Percentiles rank a stretch among this genome's conserved stretches.
These are phyloP conservation scores for Wallacemonas rigidus DNA, from an alignment of 208 protist species.

Conservation along the genomic window DNA sequence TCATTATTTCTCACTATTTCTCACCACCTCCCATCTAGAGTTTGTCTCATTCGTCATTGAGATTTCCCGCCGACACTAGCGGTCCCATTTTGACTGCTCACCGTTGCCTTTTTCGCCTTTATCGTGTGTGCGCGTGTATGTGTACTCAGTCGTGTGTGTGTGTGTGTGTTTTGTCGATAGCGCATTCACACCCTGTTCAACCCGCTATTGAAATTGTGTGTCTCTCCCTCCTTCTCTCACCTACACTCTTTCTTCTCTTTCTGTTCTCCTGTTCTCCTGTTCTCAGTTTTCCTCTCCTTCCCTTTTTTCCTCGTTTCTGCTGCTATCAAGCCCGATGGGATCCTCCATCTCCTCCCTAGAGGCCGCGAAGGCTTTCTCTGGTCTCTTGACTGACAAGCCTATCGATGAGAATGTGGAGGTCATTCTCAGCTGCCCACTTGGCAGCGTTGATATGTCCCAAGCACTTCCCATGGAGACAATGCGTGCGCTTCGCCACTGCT, in stretches of 20 bases:
- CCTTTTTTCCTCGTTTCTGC: background rate
- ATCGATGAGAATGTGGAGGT: constrained; percentile 30
- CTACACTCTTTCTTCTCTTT: too few species aligned
- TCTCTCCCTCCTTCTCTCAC: too few species aligned
- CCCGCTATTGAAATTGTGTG: constrained; percentile 2
- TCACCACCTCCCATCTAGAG: too few species aligned
- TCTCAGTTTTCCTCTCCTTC: background rate
- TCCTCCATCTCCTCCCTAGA: constrained; percentile 64
- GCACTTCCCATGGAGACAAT: constrained; percentile 54
- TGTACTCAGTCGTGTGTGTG: background rate
- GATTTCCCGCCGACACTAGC: background rate
- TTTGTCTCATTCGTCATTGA: too few species aligned
- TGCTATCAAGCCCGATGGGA: constrained; percentile 45
- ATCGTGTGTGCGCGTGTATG: background rate
- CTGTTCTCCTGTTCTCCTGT: too few species aligned
- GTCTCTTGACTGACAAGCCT: constrained; percentile 33
- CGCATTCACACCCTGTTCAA: background rate
- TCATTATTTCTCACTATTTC: too few species aligned
- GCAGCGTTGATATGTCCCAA: constrained; percentile 42
- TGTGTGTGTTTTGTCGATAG: background rate
- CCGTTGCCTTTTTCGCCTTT: background rate
- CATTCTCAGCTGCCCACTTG: constrained; percentile 45
- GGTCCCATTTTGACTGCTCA: background rate
- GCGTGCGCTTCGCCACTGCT: constrained; percentile 70
- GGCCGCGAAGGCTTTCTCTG: constrained; percentile 42